phyloP scores from a whole-genome alignment of 805 yeast genomes.

The Saturnispora bothae region DNA sequence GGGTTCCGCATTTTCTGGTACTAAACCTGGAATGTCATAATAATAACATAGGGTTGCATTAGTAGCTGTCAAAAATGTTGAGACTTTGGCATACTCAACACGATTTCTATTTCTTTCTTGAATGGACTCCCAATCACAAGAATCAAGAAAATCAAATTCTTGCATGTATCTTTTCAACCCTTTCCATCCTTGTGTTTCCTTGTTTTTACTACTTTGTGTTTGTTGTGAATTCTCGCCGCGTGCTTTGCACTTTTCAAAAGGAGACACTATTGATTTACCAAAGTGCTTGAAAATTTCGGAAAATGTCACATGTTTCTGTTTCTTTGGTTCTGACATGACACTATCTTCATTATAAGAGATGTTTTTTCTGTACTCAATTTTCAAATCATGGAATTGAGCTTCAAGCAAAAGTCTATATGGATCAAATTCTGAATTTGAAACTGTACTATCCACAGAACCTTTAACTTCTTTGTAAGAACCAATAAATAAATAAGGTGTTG shows the following conservation, averaged over 20 bases:
- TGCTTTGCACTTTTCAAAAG: neutral
- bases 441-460: constrained; percentile 48
- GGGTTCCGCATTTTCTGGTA: constrained; percentile 30
- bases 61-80: constrained; percentile 56
- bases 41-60: constrained; percentile 45
- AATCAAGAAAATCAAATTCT: constrained; percentile 8
- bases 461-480: constrained; percentile 44
- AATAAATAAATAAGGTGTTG: constrained; percentile 64
- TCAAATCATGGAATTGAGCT: constrained; percentile 40
- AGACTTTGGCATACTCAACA: constrained; percentile 75
- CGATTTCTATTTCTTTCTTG: constrained; percentile 25
- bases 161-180: constrained; percentile 66
- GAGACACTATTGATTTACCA: neutral
- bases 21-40: constrained; percentile 64
- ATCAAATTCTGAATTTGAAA: constrained; percentile 42
- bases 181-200: constrained; percentile 42
- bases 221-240: neutral
- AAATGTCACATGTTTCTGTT: neutral
- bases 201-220: neutral
- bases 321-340: neutral
- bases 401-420: constrained; percentile 37
- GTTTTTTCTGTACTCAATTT: constrained; percentile 58
- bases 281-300: no score
- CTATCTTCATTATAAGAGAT: constrained; percentile 38
- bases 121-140: constrained; percentile 8